Evolutionary conservation across 1,284 basidiomycete genomes (phyloP).

Genomic region (Ganoderma boninense): DNA sequence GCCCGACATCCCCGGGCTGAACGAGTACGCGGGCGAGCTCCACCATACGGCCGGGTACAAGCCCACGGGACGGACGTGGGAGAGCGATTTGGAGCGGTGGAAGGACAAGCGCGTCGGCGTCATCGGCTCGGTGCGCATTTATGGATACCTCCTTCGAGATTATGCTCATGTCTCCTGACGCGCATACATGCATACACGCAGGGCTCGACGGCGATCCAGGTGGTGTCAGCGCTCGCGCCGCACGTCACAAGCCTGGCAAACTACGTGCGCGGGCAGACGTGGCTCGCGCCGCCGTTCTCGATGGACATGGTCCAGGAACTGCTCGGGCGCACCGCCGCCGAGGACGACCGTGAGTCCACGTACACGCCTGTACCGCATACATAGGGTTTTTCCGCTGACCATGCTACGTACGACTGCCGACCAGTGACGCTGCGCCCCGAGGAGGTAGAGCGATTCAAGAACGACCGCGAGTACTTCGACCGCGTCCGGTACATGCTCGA

Average conservation of each 20-base stretch:
- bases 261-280: constrained; percentile 68
- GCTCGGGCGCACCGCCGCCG: constrained; percentile 42
- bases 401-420: too few species aligned
- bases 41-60: constrained; percentile 69
- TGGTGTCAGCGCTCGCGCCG: constrained; percentile 65
- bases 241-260: constrained; percentile 59
- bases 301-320: constrained; percentile 49
- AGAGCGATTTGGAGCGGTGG: constrained; percentile 43
- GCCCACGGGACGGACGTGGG: constrained; percentile 52
- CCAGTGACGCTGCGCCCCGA: constrained; percentile 59
- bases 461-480: constrained; percentile 56
- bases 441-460: constrained; percentile 57
- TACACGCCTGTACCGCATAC: too few species aligned
- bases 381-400: too few species aligned
- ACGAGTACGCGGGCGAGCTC: constrained; percentile 57
- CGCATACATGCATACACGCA: constrained; percentile 28
- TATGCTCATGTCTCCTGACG: not conserved
- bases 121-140: constrained; percentile 7
- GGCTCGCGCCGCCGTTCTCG: constrained; percentile 62
- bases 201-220: constrained; percentile 74
- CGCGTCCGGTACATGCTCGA: constrained; percentile 60
- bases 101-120: constrained; percentile 14
- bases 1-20: constrained; percentile 64
- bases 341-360: constrained; percentile 49
- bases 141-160: too few species aligned